Base-by-base conservation (phyloP, 2,329 filamentous ascomycete species). In the Leptoxyphium fumago region DNA sequence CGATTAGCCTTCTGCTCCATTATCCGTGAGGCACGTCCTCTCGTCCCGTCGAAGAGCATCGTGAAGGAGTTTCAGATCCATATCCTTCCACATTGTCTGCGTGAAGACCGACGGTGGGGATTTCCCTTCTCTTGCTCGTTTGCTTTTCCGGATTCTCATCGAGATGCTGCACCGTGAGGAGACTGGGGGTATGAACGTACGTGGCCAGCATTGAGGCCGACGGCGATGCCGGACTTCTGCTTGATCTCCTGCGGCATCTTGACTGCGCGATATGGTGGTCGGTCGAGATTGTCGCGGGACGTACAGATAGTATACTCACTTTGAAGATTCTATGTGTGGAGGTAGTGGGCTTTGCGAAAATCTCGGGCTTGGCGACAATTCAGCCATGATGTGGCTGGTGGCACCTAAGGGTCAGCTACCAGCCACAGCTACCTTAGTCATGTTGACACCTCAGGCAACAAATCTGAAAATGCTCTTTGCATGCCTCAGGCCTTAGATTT, bases 151-250 rank as follows among this genome's bases (percentile, higher is more conserved):
- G 7, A 26, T 26, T 26, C 21, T 7, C 21, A 26, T 26, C 21
- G 21, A 4, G n/a, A 26, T 26, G 21, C 21, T 26, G 21, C 21
- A 26, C 21, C 21, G 21, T 3, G 21, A 26, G 21, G 21, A 26
- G 21, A 26, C 7, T 3, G 21, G 21, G 32, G 32, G 3, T 36
- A 15, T 13, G 11, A 43, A 79, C 77, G 63, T 78, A 80, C 77
- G 65, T 79, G 75, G 64, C 77, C 77, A 61, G 70, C 70, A 68
- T 80, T 80, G 60, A 78, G 64, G 62, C 77, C 77, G 61, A 73
- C 64, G 64, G 71, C 67, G 62, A 80, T 66, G 56, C 65, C 69
- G 57, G 64, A 68, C 60, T 64, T 68, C 62, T 71, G 68, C 64
- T 70, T 70, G 59, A 71, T 67, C 64, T 72, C 67, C 65, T 71